A percentile compares a stretch with the other conserved stretches of the same genome.
phyloP scores from a whole-genome alignment of 2,329 filamentous ascomycete genomes.

The Aaosphaeria arxii region DNA sequence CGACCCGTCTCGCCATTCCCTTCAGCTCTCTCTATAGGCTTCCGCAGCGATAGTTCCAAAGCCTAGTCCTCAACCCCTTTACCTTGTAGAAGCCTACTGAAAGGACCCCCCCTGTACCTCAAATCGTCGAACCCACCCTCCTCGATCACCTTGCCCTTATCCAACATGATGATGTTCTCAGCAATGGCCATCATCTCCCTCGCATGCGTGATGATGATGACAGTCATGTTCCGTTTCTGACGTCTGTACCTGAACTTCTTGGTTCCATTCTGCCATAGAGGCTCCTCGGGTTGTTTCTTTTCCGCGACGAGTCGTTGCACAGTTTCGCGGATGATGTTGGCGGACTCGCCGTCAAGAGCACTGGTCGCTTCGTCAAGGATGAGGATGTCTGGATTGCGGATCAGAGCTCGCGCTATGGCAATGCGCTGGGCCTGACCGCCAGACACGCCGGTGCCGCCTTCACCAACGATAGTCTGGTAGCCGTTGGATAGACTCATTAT shows the following conservation, averaged over 20 bases:
- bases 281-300: conserved; percentile 9
- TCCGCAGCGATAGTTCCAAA: neutral
- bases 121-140: conserved; percentile 65
- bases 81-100: conserved; percentile 39
- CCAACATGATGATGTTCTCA: conserved; percentile 67
- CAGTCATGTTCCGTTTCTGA: conserved; percentile 52
- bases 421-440: conserved; percentile 83
- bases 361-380: conserved; percentile 87
- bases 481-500: conserved; percentile 67
- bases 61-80: conserved; percentile 3
- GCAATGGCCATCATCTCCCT: conserved; percentile 83
- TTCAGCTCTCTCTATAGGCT: too few species aligned
- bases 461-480: conserved; percentile 72
- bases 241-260: conserved; percentile 7
- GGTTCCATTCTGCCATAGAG: conserved; percentile 1
- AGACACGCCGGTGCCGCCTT: conserved; percentile 69
- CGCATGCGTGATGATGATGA: conserved; percentile 80
- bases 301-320: conserved; percentile 53
- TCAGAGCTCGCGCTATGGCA: conserved; percentile 75
- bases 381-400: conserved; percentile 67
- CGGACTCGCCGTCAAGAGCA: conserved; percentile 69
- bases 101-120: conserved; percentile 23
- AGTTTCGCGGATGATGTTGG: conserved; percentile 61
- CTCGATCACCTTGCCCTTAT: conserved; percentile 67
- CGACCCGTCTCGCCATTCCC: too few species aligned